Percentiles rank a stretch among this genome's conserved stretches.
phyloP scores from a whole-genome alignment of 352 stramenopile species.

The Phytophthora hibernalis region DNA sequence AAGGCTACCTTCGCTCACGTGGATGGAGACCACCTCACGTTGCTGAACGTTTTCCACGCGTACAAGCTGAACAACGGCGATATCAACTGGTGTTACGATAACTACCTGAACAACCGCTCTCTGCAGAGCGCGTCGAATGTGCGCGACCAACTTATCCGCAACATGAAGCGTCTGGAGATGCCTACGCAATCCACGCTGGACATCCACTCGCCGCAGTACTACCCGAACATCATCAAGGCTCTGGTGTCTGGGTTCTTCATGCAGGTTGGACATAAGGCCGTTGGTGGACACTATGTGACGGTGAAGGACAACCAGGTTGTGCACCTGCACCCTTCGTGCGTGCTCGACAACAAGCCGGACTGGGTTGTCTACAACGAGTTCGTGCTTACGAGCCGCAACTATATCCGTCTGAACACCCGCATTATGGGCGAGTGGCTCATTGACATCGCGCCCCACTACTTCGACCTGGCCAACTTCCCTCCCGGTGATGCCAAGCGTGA shows the following conservation, averaged over 20 bases:
- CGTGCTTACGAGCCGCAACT: slow-evolving; percentile 98
- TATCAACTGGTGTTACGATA: slow-evolving; percentile 98
- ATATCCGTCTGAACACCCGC: slow-evolving; percentile 97
- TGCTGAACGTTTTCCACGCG: slow-evolving; percentile 98
- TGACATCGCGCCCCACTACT: slow-evolving; percentile 97
- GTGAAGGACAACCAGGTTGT: slow-evolving; percentile 99
- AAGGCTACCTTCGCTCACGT: slow-evolving; percentile 96
- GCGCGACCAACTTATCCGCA: slow-evolving; percentile 95
- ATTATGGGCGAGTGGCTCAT: slow-evolving; percentile 94
- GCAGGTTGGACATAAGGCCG: slow-evolving; percentile 92
- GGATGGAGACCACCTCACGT: slow-evolving; percentile 97
- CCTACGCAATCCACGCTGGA: slow-evolving; percentile 78
- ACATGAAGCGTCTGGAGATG: slow-evolving; percentile 96
- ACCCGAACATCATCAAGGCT: slow-evolving; percentile 93
- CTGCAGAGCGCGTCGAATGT: slow-evolving; percentile 96
- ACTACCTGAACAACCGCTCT: slow-evolving; percentile 97
- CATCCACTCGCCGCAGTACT: slow-evolving; percentile 89
- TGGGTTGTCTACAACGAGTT: slow-evolving; percentile 99
- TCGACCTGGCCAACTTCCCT: slow-evolving; percentile 98
- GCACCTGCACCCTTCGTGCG: slow-evolving; percentile 96
- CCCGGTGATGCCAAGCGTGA: slow-evolving; percentile 96
- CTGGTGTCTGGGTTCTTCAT: slow-evolving; percentile 98
- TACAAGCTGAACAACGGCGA: slow-evolving; percentile 94
- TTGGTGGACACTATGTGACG: slow-evolving; percentile 96
- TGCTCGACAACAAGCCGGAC: slow-evolving; percentile 96